Base-by-base conservation (phyloP, 768 basidiomycete species). In the Collybia sordida region DNA sequence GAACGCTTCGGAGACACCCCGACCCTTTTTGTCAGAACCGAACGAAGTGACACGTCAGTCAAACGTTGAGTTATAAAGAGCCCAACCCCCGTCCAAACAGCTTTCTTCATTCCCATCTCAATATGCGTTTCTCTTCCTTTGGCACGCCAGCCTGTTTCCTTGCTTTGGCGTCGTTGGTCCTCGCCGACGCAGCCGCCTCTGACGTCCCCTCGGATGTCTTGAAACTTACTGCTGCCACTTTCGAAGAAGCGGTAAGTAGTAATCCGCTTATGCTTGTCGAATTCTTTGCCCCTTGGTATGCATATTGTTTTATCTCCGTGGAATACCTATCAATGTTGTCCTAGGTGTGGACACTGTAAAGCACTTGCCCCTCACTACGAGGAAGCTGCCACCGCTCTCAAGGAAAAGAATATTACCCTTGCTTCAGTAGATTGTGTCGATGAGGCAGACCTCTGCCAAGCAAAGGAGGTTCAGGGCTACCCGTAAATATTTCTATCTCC, bases 391-490 rank as follows among this genome's bases (percentile, higher is more conserved):
- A 96, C 95, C 9, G 74, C 83, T 28, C 85, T 99, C 68, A 97
- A 96, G 74, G 88, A 86, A 56, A 90, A 86, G 66, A 78, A 78
- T 68, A 92, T 99, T 72, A 88, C 88, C 67, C 71, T 99, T 46
- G 94, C 94, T 57, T 96, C 98, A 66, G 95, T 98, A 44, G 93
- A 98, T 76, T 98, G 96, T 68, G 96, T 97, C 39, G 94, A 91
- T 55, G 78, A 98, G 62, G 83, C 88, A 21, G 94, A 96, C 47
- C 81, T 99, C 24, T 99, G 97, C 72, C 86, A 90, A 64, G 61
- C 79, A 43, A 86, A 94, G 50, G 94, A 89, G 36, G 81, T 99
- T 38, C 84, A 87, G 66, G 96, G 96, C 14, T 99, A 99, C 74
- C 94, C 94, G 93, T 94, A 61, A 61, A 92, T 75, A 5, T 18